Evolutionary conservation across 1,284 basidiomycete genomes (phyloP), one percentile per base, ranked within the genome.

Genomic region (Afroboletus lepidellus): DNA sequence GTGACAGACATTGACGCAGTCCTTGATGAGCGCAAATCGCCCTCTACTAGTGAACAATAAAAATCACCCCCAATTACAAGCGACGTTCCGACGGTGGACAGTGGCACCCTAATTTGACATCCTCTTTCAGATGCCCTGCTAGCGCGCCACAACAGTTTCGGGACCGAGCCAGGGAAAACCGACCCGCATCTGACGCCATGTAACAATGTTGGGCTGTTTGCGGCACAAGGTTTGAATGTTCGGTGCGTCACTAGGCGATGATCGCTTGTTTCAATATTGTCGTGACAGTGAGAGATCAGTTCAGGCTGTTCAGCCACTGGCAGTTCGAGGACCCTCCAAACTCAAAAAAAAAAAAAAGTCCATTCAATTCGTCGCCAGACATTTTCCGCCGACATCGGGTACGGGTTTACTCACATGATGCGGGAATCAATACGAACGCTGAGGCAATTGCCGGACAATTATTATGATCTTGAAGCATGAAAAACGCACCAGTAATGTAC

Each of bases 381-480:
- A 7, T 23, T 56, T 21, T 54, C 56, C 55, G 55, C 41, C 50
- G 55, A 53, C 39, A 8, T 57, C 48, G 55, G 49, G 21, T 33
- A 27, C 11, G 30, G 8, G 36, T 39, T 29, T 46, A 23, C 21
- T 38, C 48, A 18, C 11, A n/a, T n/a, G n/a, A n/a, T n/a, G n/a
- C n/a, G n/a, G n/a, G n/a, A n/a, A n/a, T n/a, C n/a, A n/a, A n/a
- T n/a, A n/a, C n/a, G n/a, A n/a, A n/a, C n/a, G n/a, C n/a, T n/a
- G n/a, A n/a, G n/a, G n/a, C n/a, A n/a, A n/a, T n/a, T n/a, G n/a
- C n/a, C n/a, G n/a, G n/a, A n/a, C n/a, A n/a, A n/a, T n/a, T n/a
- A n/a, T n/a, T n/a, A n/a, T n/a, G n/a, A n/a, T n/a, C n/a, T n/a
- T n/a, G n/a, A n/a, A n/a, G n/a, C n/a, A n/a, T n/a, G n/a, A n/a